Evolutionary conservation across 2,329 filamentous ascomycete species (phyloP), one percentile per base, ranked within the genome.

Genomic region (Venturia nashicola): DNA sequence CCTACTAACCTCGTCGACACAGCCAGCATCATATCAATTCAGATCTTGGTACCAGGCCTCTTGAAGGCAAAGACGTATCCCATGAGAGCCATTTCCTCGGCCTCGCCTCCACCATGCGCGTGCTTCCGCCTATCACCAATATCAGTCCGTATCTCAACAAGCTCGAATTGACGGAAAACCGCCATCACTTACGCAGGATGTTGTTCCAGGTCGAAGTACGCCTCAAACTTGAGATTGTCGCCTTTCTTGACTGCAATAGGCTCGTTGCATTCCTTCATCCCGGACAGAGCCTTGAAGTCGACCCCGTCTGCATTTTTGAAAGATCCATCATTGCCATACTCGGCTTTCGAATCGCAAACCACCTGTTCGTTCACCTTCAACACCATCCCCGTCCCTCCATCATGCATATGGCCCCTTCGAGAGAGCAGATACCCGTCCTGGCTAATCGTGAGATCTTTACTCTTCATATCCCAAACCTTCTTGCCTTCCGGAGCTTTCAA

Each of bases 321-420:
- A 2, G 57, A 40, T 5, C 57, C 57, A 23, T 40, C 57, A 7
- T 18, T 32, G 46, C 61, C 61, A 36, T 63, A 63, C 34, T 36
- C 32, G 14, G 61, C 61, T 57, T 57, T 57, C 8, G 61, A 63
- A 20, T 63, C 61, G 61, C 61, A 63, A 14, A 57, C 46, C 16
- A 57, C 27, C 23, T 63, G n/a, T 8, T 34, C 61, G 40, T 63
- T 63, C 34, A 63, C 20, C 3, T 14, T 54, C n/a, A 57, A 27
- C 5, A 14, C 7, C 27, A 63, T 57, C 2, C 46, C 46, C 4
- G 16, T 42, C 14, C 61, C 61, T 11, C 61, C 61, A 46, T 61
- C 60, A 20, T 61, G 60, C 27, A 48, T 34, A 23, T 44, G 43
- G 16, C 43, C 43, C 3, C 60, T 14, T 6, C 40, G 43, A 23